A percentile compares a stretch with the other conserved stretches of the same genome.
These are phyloP conservation scores for Neophaeococcomyces aloes DNA, from an alignment of 2,329 filamentous ascomycete genomes.

Conservation along the genomic window DNA sequence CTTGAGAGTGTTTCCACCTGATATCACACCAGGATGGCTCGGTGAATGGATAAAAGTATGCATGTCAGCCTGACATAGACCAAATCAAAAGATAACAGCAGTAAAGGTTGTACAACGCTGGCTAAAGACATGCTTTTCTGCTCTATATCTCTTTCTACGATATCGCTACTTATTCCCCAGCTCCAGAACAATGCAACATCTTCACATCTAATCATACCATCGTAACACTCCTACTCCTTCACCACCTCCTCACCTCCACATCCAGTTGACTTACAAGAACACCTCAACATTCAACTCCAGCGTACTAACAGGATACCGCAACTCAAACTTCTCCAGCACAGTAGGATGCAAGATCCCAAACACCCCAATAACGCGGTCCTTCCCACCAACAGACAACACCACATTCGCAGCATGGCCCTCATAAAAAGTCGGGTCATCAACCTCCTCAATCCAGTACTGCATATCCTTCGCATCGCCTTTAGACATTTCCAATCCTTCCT, in stretches of 20 bases:
- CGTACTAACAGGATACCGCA: conserved; percentile 86
- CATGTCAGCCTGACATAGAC: too few species aligned
- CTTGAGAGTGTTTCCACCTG: too few species aligned
- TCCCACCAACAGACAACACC: conserved; percentile 62
- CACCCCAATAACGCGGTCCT: conserved; percentile 68
- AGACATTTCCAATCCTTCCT: conserved; percentile 54
- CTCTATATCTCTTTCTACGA: too few species aligned
- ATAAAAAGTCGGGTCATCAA: conserved; percentile 87
- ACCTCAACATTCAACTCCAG: conserved; percentile 90
- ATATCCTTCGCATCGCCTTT: conserved; percentile 45
- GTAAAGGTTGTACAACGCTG: too few species aligned
- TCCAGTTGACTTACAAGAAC: conserved; percentile 53
- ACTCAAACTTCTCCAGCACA: conserved; percentile 85
- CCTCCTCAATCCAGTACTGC: conserved; percentile 89
- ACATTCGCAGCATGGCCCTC: conserved; percentile 79
- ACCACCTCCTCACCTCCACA: neutral
- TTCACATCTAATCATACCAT: too few species aligned
- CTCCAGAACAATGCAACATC: too few species aligned
- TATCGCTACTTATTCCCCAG: too few species aligned
- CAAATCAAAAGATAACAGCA: too few species aligned
- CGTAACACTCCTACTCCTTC: neutral
- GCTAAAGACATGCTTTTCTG: too few species aligned
- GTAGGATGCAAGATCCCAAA: conserved; percentile 91
- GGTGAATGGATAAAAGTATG: too few species aligned
- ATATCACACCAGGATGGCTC: too few species aligned